Percentiles rank a stretch among this genome's conserved stretches.
Evolutionary conservation across 2,329 filamentous ascomycete species (phyloP).

Genomic region (Epichloe festucae): DNA sequence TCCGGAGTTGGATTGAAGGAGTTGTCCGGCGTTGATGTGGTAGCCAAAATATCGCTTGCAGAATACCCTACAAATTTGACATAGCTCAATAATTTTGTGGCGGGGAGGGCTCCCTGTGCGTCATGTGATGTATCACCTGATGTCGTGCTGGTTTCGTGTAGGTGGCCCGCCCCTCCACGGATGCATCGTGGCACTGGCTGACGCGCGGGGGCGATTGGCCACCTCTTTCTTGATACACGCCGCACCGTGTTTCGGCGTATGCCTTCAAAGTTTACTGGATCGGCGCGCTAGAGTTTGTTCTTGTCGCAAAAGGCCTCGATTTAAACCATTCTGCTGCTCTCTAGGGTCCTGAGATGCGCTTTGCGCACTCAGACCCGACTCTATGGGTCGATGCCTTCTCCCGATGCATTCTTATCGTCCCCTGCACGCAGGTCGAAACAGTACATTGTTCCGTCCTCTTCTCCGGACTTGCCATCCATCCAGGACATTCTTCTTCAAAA

Average conservation of each 20-base stretch:
- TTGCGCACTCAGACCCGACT: conserved; percentile 26
- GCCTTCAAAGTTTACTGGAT: neutral
- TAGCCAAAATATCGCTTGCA: conserved; percentile 18
- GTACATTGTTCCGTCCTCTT: conserved; percentile 29
- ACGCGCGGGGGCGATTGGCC: neutral
- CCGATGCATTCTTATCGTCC: conserved; percentile 20
- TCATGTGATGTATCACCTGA: conserved; percentile 25
- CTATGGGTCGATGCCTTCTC: conserved; percentile 20
- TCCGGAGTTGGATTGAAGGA: conserved; percentile 9
- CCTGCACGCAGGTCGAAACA: conserved; percentile 19
- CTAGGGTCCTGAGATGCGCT: conserved; percentile 28
- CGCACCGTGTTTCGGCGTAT: neutral
- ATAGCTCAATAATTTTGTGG: conserved; percentile 22
- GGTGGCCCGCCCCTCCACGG: neutral
- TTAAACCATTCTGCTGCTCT: conserved; percentile 17
- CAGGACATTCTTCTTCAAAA: conserved; percentile 31
- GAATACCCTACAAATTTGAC: conserved; percentile 21
- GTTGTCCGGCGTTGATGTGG: conserved; percentile 17
- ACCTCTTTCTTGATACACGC: neutral
- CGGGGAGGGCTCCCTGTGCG: conserved; percentile 22
- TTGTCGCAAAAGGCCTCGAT: neutral
- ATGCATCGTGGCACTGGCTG: neutral
- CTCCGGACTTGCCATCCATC: conserved; percentile 42
- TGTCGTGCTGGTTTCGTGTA: conserved; percentile 17
- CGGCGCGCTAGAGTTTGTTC: neutral